A percentile compares a stretch with the other conserved stretches of the same genome.
Evolutionary conservation across 192 early-diverging fungal species (phyloP).

Genomic region (Coemansia sp.): DNA sequence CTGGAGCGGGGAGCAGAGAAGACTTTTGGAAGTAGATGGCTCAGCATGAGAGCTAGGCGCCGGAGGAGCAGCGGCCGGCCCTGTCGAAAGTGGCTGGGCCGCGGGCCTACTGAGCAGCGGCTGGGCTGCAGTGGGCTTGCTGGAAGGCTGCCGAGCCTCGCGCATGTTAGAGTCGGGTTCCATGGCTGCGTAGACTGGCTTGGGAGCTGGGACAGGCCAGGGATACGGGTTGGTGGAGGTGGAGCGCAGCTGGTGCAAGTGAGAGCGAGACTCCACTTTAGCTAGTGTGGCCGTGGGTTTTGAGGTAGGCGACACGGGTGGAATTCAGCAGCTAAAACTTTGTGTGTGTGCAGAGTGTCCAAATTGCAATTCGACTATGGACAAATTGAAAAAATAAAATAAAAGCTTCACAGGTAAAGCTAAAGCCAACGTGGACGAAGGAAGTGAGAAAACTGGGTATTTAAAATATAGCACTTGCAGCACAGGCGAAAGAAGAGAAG

Average conservation of each 20-base stretch:
- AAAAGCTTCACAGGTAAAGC: background rate
- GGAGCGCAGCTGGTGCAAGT: background rate
- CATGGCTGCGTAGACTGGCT: background rate
- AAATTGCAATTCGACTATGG: background rate
- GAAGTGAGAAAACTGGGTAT: background rate
- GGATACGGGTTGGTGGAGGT: background rate
- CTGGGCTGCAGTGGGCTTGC: background rate
- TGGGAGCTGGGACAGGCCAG: background rate
- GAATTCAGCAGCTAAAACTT: background rate
- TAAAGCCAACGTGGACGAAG: background rate
- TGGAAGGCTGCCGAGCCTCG: background rate
- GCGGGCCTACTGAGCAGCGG: background rate
- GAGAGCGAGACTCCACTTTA: background rate
- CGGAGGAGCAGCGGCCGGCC: background rate
- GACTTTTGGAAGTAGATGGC: background rate
- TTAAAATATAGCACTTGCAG: no score
- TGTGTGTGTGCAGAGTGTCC: background rate
- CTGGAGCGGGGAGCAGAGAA: background rate
- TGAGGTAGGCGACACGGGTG: background rate
- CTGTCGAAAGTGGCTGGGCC: background rate
- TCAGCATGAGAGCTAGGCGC: background rate
- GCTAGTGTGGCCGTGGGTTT: background rate
- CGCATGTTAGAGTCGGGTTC: background rate
- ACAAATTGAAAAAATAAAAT: background rate
- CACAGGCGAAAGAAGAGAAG: background rate